phyloP scores from a whole-genome alignment of 148 eudicot genomes.

The Rhododendron kiyosumense region DNA sequence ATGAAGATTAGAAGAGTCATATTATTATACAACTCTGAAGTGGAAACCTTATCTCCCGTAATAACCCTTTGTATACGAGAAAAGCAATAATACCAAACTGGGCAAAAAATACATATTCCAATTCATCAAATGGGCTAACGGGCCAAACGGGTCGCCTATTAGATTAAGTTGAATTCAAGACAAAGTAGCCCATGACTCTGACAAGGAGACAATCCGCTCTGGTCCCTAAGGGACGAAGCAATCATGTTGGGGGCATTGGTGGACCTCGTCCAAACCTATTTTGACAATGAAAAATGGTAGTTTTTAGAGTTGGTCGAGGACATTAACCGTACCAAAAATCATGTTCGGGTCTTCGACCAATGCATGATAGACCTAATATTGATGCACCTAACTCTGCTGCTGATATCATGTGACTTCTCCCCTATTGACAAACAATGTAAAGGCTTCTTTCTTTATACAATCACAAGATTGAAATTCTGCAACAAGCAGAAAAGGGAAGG shows the following conservation, averaged over 20 bases:
- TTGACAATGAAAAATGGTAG: not conserved
- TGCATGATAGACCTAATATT: not conserved
- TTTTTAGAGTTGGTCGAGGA: not conserved
- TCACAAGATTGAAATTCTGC: not conserved
- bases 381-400: not conserved
- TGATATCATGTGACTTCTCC: conserved; percentile 2
- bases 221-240: not conserved
- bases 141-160: not conserved
- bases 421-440: not conserved
- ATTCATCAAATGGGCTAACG: not conserved
- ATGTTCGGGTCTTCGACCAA: not conserved
- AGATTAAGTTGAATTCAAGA: not conserved
- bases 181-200: too few relatives aligned
- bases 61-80: not conserved
- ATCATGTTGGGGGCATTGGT: not conserved
- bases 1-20: not conserved
- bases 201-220: not conserved
- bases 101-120: not conserved
- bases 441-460: not conserved
- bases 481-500: not conserved
- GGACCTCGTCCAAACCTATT: not conserved
- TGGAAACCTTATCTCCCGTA: not conserved
- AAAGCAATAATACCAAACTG: not conserved
- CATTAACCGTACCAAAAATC: not conserved
- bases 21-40: not conserved